Evolutionary conservation across 139 green algal genomes (phyloP), one percentile per base, ranked within the genome.

Genomic region (Chlamydomonas asymmetrica): DNA sequence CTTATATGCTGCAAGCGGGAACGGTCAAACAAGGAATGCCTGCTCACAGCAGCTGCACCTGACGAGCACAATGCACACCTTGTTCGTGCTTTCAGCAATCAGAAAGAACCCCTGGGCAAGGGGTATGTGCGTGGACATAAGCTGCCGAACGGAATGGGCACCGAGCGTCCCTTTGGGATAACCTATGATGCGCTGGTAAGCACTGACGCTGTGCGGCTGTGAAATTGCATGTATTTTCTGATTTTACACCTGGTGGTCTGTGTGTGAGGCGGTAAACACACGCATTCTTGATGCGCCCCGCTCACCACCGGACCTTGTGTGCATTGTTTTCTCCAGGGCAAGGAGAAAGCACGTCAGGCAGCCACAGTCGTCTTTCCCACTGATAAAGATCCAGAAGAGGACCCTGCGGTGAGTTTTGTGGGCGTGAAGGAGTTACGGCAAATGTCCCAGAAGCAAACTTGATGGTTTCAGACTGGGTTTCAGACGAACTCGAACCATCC

Each of bases 61-160:
- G 27, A 61, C 13, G n/a, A 9, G 39, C 10, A 13, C 32, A 18
- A 50, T 20, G 63, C 29, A 54, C 63, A 45, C 34, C 59, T 37
- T 66, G 22, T 20, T 34, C 32, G n/a, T 31, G 59, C 22, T 66
- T 66, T 66, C 82, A 91, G 82, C 45, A 78, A 80, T 0, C 81
- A 86, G 52, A 73, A 78, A 13, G 90, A 94, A 70, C 90, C 90
- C 1, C 81, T 94, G 10, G 90, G 90, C 2, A 72, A 73, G 27
- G 68, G 61, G 25, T 85, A 84, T 38, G 45, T 78, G 45, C 84
- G 90, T 7, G 90, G 90, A 0, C 86, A 91, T 66, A 73, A 81
- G 1, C 82, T 95, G 1, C 90, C 90, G 2, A 66, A 82, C 4
- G 81, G 74, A 5, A 43, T 94, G 35, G 87, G 85, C 43, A 89